Conservation (phyloP, 78 protist genomes). For the Planoprotostelium fungivorum region DNA sequence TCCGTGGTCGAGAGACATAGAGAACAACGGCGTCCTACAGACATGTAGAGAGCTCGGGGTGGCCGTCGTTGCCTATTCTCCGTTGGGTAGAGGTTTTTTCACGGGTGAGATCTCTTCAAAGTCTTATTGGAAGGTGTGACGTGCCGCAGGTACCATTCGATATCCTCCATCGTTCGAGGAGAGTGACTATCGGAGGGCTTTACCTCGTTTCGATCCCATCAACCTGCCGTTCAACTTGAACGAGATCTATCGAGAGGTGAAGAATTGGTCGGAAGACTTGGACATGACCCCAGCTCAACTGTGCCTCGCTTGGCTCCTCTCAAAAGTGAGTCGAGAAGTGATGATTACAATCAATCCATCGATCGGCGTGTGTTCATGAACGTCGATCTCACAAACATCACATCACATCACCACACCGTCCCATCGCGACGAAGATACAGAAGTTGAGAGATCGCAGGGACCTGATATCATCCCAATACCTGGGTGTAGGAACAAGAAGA, state of each 20-base stretch:
- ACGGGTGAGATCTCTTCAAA: conserved; percentile 10
- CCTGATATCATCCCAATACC: not conserved
- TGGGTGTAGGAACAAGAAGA: not conserved
- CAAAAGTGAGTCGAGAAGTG: not conserved
- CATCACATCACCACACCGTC: not conserved
- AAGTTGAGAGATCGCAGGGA: not conserved
- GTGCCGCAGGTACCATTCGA: not conserved
- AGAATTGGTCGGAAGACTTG: not conserved
- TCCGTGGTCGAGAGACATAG: conserved; percentile 19
- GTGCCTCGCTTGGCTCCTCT: not conserved
- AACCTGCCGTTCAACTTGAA: not conserved
- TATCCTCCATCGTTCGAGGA: not conserved
- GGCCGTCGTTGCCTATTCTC: conserved; percentile 19
- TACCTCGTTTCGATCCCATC: conserved; percentile 19
- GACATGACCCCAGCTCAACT: not conserved
- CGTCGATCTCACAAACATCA: no score
- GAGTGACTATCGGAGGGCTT: not conserved
- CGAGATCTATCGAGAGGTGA: not conserved
- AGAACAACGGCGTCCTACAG: conserved; percentile 9
- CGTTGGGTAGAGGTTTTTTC: conserved; percentile 32
- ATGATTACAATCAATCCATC: no score
- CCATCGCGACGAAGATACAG: no score
- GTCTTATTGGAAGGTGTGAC: not conserved
- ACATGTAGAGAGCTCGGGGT: conserved; percentile 19
- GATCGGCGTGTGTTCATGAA: no score